Conservation (phyloP, 495 filamentous ascomycete genomes). For the Saxophila tyrrhenica region DNA sequence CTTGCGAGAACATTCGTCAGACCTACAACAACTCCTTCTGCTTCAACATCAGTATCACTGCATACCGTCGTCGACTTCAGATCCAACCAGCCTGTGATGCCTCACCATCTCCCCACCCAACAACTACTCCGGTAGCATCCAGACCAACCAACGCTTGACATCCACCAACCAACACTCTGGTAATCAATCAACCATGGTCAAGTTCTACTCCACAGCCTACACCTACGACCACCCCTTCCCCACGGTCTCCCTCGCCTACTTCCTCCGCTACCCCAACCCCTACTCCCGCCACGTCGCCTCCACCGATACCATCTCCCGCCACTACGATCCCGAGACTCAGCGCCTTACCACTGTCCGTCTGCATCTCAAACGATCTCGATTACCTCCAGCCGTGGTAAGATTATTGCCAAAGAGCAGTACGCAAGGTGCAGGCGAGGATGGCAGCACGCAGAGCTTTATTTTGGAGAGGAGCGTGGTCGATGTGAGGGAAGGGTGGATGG, state of each 20-base stretch:
- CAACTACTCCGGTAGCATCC: not conserved
- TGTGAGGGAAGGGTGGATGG: conserved; percentile 68
- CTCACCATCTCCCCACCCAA: not conserved
- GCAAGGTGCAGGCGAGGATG: conserved; percentile 45
- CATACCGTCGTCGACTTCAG: not conserved
- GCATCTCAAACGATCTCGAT: conserved; percentile 84
- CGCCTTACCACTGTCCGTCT: conserved; percentile 79
- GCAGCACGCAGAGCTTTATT: conserved; percentile 69
- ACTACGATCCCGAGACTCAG: conserved; percentile 66
- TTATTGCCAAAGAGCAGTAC: conserved; percentile 69
- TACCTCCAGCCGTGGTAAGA: conserved; percentile 73
- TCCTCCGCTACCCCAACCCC: conserved; percentile 96
- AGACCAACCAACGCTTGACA: not conserved
- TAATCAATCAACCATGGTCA: conserved; percentile 46
- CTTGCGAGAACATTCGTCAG: not conserved
- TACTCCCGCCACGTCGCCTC: conserved; percentile 91
- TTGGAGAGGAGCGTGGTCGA: conserved; percentile 87
- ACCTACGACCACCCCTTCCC: conserved; percentile 88
- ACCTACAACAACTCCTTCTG: not conserved
- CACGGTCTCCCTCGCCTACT: conserved; percentile 91
- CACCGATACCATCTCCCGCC: conserved; percentile 84
- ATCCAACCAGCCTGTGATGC: not conserved
- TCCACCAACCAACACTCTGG: conserved; percentile 14
- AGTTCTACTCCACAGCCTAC: conserved; percentile 79
- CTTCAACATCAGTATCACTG: not conserved